Evolutionary conservation across 2,329 filamentous ascomycete genomes (phyloP).

Genomic region (Emergomyces orientalis): DNA sequence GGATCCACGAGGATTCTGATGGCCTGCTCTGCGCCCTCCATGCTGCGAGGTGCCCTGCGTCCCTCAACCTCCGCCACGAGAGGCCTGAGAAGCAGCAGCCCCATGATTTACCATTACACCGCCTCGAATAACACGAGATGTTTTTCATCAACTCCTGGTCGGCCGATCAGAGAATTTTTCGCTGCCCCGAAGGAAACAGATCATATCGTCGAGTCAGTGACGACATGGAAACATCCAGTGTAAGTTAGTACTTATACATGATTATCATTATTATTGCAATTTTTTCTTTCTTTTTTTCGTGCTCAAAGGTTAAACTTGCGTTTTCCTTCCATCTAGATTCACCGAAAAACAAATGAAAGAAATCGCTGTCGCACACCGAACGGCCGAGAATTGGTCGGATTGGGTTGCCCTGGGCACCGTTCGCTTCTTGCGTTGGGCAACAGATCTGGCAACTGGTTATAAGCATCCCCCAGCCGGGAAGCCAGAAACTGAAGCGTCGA

Average conservation of each 20-base stretch:
- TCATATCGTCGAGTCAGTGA: constrained; percentile 52
- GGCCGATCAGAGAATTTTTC: constrained; percentile 46
- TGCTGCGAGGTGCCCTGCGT: constrained; percentile 6
- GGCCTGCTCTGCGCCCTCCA: constrained; percentile 10
- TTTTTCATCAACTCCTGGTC: constrained; percentile 32
- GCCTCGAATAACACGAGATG: constrained; percentile 19
- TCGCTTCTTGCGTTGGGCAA: constrained; percentile 63
- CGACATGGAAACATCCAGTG: constrained; percentile 61
- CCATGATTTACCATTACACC: constrained; percentile 14
- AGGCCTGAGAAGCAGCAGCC: constrained; percentile 20
- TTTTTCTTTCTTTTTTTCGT: constrained; percentile 15
- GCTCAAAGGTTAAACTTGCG: no score
- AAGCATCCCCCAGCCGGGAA: constrained; percentile 54
- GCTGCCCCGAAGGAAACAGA: constrained; percentile 50
- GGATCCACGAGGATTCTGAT: constrained; percentile 10
- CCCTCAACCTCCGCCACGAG: constrained; percentile 19
- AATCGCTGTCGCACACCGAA: constrained; percentile 67
- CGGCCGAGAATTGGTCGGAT: constrained; percentile 64
- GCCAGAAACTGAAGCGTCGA: constrained; percentile 40
- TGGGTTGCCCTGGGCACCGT: constrained; percentile 69
- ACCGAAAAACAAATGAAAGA: constrained; percentile 67
- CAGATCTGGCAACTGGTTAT: constrained; percentile 74
- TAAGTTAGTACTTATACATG: constrained; percentile 22
- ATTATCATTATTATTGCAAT: not conserved
- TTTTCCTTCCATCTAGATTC: constrained; percentile 39